phyloP scores from a whole-genome alignment of 2,329 filamentous ascomycete species.

The Ascochyta lentis region DNA sequence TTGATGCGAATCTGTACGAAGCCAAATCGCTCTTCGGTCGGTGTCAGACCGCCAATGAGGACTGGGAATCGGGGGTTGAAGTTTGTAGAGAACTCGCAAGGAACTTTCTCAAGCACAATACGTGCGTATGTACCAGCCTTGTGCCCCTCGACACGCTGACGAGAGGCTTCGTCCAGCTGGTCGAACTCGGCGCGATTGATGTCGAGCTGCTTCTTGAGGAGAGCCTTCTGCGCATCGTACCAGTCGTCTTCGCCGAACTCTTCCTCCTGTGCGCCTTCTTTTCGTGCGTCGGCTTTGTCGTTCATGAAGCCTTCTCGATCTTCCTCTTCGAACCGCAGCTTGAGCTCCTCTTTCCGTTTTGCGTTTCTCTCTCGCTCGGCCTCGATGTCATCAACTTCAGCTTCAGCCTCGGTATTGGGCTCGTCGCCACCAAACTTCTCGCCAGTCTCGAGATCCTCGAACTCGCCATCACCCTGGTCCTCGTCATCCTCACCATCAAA shows the following conservation, averaged over 20 bases:
- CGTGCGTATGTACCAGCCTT: slow-evolving; percentile 92
- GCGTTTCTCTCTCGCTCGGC: slow-evolving; percentile 92
- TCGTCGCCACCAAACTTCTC: slow-evolving; percentile 60
- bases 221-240: slow-evolving; percentile 96
- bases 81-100: slow-evolving; percentile 83
- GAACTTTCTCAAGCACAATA: slow-evolving; percentile 86
- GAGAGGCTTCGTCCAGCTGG: slow-evolving; percentile 81
- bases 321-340: slow-evolving; percentile 94
- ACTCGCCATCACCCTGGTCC: slow-evolving; percentile 76
- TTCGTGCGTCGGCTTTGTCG: slow-evolving; percentile 79
- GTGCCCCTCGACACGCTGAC: slow-evolving; percentile 85
- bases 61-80: slow-evolving; percentile 86
- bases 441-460: slow-evolving; percentile 84
- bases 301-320: slow-evolving; percentile 95
- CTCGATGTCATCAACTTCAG: slow-evolving; percentile 68
- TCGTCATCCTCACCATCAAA: slow-evolving; percentile 65
- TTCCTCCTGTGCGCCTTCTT: slow-evolving; percentile 69
- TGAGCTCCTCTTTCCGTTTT: slow-evolving; percentile 90
- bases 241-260: slow-evolving; percentile 98
- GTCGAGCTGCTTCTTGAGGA: slow-evolving; percentile 91
- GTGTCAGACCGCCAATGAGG: slow-evolving; percentile 86
- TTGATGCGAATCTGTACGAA: slow-evolving; percentile 97
- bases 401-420: slow-evolving; percentile 51
- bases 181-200: slow-evolving; percentile 97
- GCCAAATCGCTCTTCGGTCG: slow-evolving; percentile 94